Conservation (phyloP, 371 early-diverging fungal species). For the Haplosporangium sp. region DNA sequence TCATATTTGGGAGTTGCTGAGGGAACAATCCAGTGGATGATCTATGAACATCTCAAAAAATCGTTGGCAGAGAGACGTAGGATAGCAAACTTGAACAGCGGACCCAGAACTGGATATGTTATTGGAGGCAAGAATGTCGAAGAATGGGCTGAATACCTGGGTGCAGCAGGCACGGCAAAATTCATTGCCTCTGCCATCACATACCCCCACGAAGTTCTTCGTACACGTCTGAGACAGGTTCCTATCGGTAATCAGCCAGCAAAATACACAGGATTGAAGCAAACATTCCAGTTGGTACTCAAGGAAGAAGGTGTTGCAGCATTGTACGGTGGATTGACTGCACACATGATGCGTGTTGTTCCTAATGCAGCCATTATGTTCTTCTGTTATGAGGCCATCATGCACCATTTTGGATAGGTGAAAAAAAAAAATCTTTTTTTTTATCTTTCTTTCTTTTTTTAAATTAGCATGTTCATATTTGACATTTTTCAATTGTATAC, state of each 20-base stretch:
- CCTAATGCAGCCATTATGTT: constrained; percentile 98
- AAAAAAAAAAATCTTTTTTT: background rate
- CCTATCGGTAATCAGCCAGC: constrained; percentile 59
- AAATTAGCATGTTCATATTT: too few species aligned
- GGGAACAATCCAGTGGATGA: constrained; percentile 93
- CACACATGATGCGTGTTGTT: constrained; percentile 94
- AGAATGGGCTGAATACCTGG: constrained; percentile 84
- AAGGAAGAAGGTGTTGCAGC: constrained; percentile 90
- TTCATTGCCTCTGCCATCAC: constrained; percentile 88
- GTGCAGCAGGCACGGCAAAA: constrained; percentile 89
- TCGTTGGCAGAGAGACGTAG: constrained; percentile 38
- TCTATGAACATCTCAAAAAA: constrained; percentile 92
- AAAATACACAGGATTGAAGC: constrained; percentile 87
- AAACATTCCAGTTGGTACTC: constrained; percentile 76
- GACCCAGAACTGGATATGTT: constrained; percentile 12
- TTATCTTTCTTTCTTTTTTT: background rate
- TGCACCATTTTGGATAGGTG: constrained; percentile 61
- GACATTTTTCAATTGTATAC: too few species aligned
- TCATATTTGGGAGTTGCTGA: constrained; percentile 90
- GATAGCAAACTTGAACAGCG: constrained; percentile 31
- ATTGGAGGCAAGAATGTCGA: constrained; percentile 43
- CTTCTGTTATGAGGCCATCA: constrained; percentile 89
- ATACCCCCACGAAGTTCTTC: constrained; percentile 89
- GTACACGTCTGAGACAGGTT: constrained; percentile 89
- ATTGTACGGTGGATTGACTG: constrained; percentile 94